phyloP scores from a whole-genome alignment of 2,329 filamentous ascomycete genomes.

The Dactylellina parvicollis region DNA sequence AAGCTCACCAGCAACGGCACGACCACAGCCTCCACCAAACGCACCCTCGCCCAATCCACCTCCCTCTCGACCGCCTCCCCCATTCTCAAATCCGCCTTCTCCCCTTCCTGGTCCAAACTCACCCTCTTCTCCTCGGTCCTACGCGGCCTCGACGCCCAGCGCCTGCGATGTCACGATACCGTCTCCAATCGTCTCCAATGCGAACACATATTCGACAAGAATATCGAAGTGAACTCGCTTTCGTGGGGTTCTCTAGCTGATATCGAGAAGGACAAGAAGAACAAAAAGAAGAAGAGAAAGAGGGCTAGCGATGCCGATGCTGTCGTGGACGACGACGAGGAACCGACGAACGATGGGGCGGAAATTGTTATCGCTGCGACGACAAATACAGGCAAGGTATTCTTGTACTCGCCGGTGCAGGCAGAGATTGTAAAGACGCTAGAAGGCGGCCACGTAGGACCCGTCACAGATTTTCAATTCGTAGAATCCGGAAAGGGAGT shows the following conservation, averaged over 20 bases:
- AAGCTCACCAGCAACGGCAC: conserved; percentile 16
- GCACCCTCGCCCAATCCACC: conserved; percentile 35
- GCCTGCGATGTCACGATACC: conserved; percentile 67
- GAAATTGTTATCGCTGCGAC: conserved; percentile 65
- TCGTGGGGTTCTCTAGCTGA: conserved; percentile 64
- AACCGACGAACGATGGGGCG: conserved; percentile 19
- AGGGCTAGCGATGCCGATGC: conserved; percentile 61
- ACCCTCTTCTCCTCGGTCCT: conserved; percentile 67
- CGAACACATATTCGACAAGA: conserved; percentile 65
- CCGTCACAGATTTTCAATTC: conserved; percentile 66
- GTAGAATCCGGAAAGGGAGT: conserved; percentile 61
- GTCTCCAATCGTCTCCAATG: conserved; percentile 65
- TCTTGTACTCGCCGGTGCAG: conserved; percentile 65
- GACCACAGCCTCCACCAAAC: conserved; percentile 32
- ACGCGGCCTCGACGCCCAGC: conserved; percentile 66
- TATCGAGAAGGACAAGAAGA: conserved; percentile 60
- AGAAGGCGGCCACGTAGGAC: conserved; percentile 64
- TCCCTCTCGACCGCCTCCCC: conserved; percentile 60
- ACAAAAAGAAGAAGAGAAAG: conserved; percentile 67
- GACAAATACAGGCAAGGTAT: conserved; percentile 65
- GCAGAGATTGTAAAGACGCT: conserved; percentile 64
- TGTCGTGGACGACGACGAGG: conserved; percentile 29
- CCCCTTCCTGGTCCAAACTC: conserved; percentile 66
- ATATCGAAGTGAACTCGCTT: conserved; percentile 65
- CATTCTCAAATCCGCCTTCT: conserved; percentile 65